Evolutionary conservation across 2,329 filamentous ascomycete species (phyloP), one percentile per base, ranked within the genome.

Genomic region (Trichoderma arundinaceum): DNA sequence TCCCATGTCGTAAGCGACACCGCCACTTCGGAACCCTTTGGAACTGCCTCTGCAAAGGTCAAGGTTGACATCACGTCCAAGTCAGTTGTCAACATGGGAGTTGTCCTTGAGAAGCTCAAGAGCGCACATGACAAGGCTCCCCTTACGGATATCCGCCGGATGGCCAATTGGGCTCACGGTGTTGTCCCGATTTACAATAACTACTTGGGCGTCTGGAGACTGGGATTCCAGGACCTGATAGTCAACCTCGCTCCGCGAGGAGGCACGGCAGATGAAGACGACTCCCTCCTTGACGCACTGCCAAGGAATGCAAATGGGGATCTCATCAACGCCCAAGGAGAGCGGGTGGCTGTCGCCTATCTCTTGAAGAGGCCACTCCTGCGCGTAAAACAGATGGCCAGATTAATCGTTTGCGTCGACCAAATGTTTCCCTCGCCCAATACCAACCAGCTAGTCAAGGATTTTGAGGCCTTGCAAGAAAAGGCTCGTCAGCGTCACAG

Each of bases 211-310:
- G 89, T 90, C 7, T 99, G 95, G 95, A 86, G 93, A 35, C 84
- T 98, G 54, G 95, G 95, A 0, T 99, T 98, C 77, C 91, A 97
- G 73, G 94, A 96, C 74, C 88, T 99, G 19, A 88, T 98, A 57
- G 92, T 99, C 71, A 98, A 97, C 74, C 86, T 98, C 39, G 93
- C 92, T 1, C 91, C 92, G 7, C 86, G 88, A 4, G 78, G 79
- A 1, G 80, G 79, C 15, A 72, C 72, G 1, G 72, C 77, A 1
- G 87, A 89, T 39, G 87, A 90, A 54, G 83, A 87, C 44, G 83
- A 88, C 68, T 87, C 86, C 1, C 77, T 88, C 1, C 74, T 89
- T 60, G 82, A 86, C 67, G 86, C 84, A 1, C 80, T 86, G 79
- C 87, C 85, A 68, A 82, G 80, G 61, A 89, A 90, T 61, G 84